Evolutionary conservation across 176 grass and related monocot species (phyloP).

Genomic region (Pontederia paniculata): DNA sequence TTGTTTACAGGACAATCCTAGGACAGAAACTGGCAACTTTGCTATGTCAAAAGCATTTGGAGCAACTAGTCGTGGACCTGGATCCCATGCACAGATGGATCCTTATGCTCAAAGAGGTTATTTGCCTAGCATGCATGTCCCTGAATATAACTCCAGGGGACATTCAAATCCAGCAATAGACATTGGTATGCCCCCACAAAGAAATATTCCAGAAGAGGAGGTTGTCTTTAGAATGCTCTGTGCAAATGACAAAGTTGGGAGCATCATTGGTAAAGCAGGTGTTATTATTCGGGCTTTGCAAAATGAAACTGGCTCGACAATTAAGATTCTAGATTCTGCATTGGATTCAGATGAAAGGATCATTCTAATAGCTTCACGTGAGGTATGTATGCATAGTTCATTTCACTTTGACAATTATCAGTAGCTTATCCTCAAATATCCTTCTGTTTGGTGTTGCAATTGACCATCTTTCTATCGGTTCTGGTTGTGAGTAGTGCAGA

Average conservation of each 20-base stretch:
- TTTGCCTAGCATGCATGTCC: conserved; percentile 28
- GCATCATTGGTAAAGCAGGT: conserved; percentile 69
- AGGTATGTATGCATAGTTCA: conserved; percentile 32
- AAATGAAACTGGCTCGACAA: conserved; percentile 67
- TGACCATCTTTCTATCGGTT: not conserved
- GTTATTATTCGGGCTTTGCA: conserved; percentile 49
- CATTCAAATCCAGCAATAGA: conserved; percentile 25
- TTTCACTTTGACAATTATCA: not conserved
- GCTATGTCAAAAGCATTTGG: conserved; percentile 33
- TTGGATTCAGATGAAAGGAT: conserved; percentile 46
- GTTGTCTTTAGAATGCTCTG: conserved; percentile 66
- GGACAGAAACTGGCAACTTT: conserved; percentile 31
- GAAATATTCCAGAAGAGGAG: conserved; percentile 64
- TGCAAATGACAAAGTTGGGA: conserved; percentile 53
- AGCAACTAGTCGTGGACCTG: conserved; percentile 26
- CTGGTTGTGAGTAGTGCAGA: conserved; percentile 37
- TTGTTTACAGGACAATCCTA: conserved; percentile 51
- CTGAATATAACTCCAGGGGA: conserved; percentile 43
- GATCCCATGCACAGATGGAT: conserved; percentile 31
- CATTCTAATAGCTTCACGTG: conserved; percentile 47
- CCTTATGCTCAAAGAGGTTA: conserved; percentile 54
- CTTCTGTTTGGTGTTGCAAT: conserved; percentile 14
- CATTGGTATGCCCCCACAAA: conserved; percentile 27
- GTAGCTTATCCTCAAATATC: conserved; percentile 5
- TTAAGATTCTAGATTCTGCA: conserved; percentile 57